Base-by-base conservation (phyloP, 371 early-diverging fungal species). In the Syncephalastrum sp. region DNA sequence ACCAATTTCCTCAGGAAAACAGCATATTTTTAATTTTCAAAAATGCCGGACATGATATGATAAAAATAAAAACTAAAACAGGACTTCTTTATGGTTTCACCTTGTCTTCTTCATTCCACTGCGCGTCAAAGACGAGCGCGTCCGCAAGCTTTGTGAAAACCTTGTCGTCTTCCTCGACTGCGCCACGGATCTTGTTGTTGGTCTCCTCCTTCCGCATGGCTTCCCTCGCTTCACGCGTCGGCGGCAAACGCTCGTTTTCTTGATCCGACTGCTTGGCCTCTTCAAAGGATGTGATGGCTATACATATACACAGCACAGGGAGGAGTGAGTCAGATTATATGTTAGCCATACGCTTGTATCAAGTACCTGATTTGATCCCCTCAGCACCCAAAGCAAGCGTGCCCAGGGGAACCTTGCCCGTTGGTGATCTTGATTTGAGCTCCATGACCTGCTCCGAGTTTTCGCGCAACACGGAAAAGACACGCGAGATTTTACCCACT, bases 241-340 rank as follows among this genome's bases (percentile, higher is more conserved):
- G 96, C 17, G 98, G 98, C 47, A 97, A 64, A 14, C 89, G 84
- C 68, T 98, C 98, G 67, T 98, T 98, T 50, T 94, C 91, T 16
- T 82, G 68, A 72, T 98, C 97, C 21, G 89, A 90, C 16, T 73
- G 76, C 64, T 87, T 88, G 17, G 97, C 98, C 59, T 96, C 93
- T 45, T 97, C 97, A 72, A 97, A 97, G 16, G 91, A 81, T 14
- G 84, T 83, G 61, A 96, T 94, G 19, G 94, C 93, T 82, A 52
- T 33, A 41, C 15, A 29, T 24, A 53, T 49, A 53, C 57, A 27
- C n/a, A 44, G 12, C 43, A 5, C 16, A 24, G 42, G 14, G 17
- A 47, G 15, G 21, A 12, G 25, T 56, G 10, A 33, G 38, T 33
- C 10, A 33, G 8, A 47, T 24, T 5, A 3, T 33, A 55, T 23